Evolutionary conservation across 2,329 filamentous ascomycete species (phyloP).

Genomic region (Dactylonectria estremocensis): DNA sequence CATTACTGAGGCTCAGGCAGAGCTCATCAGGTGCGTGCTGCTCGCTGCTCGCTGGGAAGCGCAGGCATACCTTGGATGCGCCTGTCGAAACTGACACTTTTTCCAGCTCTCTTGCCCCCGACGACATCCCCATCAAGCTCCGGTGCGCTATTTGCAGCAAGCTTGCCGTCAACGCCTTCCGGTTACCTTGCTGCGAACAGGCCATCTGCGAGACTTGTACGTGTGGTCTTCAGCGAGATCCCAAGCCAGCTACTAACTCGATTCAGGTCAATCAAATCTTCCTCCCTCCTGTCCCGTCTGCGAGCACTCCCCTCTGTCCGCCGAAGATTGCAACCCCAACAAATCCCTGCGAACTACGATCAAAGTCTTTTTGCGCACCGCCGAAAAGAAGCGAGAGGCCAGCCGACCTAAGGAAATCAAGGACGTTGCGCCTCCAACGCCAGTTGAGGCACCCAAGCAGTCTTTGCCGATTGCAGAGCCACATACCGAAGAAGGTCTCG

Average conservation of each 20-base stretch:
- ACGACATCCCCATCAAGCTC: conserved; percentile 95
- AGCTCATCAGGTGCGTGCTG: conserved; percentile 69
- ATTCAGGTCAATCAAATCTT: conserved; percentile 80
- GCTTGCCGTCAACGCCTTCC: conserved; percentile 90
- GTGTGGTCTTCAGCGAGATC: conserved; percentile 23
- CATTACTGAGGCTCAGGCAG: conserved; percentile 67
- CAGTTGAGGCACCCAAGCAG: conserved; percentile 59
- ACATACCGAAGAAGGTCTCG: conserved; percentile 30
- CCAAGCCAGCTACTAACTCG: conserved; percentile 33
- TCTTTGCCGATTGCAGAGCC: conserved; percentile 48
- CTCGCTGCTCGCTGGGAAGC: conserved; percentile 1
- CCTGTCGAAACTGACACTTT: conserved; percentile 29
- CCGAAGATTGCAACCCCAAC: conserved; percentile 88
- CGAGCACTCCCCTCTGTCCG: conserved; percentile 89
- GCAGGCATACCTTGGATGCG: conserved; percentile 12
- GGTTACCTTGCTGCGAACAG: conserved; percentile 95
- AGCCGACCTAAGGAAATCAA: conserved; percentile 67
- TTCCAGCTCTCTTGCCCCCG: conserved; percentile 80
- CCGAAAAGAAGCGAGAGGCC: conserved; percentile 89
- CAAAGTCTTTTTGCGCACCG: conserved; percentile 89
- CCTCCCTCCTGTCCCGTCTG: conserved; percentile 91
- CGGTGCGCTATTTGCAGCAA: conserved; percentile 95
- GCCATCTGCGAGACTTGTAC: conserved; percentile 91
- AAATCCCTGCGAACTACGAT: conserved; percentile 94
- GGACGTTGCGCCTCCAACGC: conserved; percentile 57